A percentile compares a stretch with the other conserved stretches of the same genome.
These are phyloP conservation scores for Candida pseudoglaebosa DNA, from an alignment of 805 yeast genomes.

Conservation along the genomic window DNA sequence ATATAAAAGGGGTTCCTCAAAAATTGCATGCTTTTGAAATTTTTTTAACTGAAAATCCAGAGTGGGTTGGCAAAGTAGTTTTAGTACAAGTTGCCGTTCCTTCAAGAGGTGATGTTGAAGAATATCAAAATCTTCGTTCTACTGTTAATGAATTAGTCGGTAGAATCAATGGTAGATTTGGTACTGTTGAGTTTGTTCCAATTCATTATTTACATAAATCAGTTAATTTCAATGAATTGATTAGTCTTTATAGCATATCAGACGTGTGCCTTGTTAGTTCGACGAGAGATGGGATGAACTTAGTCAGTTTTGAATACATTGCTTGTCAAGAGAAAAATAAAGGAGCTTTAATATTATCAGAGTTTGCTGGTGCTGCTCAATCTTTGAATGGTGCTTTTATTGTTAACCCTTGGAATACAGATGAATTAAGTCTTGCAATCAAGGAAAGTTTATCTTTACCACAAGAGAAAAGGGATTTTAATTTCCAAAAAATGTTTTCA, in stretches of 20 bases:
- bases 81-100: constrained; percentile 97
- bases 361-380: constrained; percentile 99
- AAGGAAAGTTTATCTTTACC: constrained; percentile 84
- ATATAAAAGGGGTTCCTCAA: constrained; percentile 97
- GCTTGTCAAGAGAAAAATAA: constrained; percentile 87
- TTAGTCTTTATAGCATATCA: constrained; percentile 76
- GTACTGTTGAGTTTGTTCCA: constrained; percentile 96
- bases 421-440: constrained; percentile 82
- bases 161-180: constrained; percentile 91
- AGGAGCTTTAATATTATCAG: constrained; percentile 85
- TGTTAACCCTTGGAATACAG: constrained; percentile 98
- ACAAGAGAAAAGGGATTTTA: constrained; percentile 70
- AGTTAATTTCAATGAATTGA: constrained; percentile 85
- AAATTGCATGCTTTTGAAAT: constrained; percentile 95
- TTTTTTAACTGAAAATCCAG: constrained; percentile 88
- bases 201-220: constrained; percentile 95
- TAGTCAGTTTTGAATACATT: constrained; percentile 93
- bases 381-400: constrained; percentile 89
- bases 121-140: constrained; percentile 88
- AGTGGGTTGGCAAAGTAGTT: constrained; percentile 96
- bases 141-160: constrained; percentile 96
- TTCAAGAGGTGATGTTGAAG: constrained; percentile 96
- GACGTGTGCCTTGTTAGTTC: constrained; percentile 92
- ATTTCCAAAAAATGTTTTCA: constrained; percentile 77
- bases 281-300: constrained; percentile 98